phyloP scores from a whole-genome alignment of 805 yeast genomes.

The Cyberlindnera amylophila region DNA sequence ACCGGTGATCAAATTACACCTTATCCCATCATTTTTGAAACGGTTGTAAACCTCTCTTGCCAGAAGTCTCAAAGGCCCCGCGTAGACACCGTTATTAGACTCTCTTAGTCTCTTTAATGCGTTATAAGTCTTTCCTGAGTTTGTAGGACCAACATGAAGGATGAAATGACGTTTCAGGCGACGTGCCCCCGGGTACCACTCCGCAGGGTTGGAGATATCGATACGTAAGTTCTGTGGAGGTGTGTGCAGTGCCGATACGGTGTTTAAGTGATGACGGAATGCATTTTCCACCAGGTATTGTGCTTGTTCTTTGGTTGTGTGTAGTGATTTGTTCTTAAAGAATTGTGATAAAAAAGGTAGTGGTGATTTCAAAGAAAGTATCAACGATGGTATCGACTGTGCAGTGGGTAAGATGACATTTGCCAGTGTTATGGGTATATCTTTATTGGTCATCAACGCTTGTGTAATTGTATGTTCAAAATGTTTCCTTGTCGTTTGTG shows the following conservation, averaged over 20 bases:
- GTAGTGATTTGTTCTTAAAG: slow-evolving; percentile 5
- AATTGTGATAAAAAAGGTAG: not conserved
- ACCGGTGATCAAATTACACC: slow-evolving; percentile 91
- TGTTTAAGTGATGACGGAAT: slow-evolving; percentile 3
- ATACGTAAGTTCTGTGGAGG: slow-evolving; percentile 26
- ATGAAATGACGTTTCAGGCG: slow-evolving; percentile 70
- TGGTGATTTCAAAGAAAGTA: not conserved
- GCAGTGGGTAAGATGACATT: slow-evolving; percentile 7
- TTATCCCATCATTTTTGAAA: slow-evolving; percentile 58
- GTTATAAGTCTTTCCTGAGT: slow-evolving; percentile 88
- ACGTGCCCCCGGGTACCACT: slow-evolving; percentile 86
- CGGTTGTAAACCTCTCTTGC: slow-evolving; percentile 91
- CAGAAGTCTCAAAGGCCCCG: slow-evolving; percentile 87
- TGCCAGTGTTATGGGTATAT: not conserved
- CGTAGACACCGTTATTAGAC: slow-evolving; percentile 78
- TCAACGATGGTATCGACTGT: slow-evolving; percentile 1
- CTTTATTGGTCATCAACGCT: not conserved
- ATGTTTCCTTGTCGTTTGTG: not conserved
- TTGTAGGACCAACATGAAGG: slow-evolving; percentile 98
- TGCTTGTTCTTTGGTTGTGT: slow-evolving; percentile 1
- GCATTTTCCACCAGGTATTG: slow-evolving; percentile 15
- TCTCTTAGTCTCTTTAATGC: slow-evolving; percentile 67
- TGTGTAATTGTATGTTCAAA: slow-evolving; percentile 12
- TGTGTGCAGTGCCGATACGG: slow-evolving; percentile 10
- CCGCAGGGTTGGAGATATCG: slow-evolving; percentile 57